These are phyloP conservation scores for Collybiopsis confluens DNA, from an alignment of 768 basidiomycete species.

Conservation along the genomic window DNA sequence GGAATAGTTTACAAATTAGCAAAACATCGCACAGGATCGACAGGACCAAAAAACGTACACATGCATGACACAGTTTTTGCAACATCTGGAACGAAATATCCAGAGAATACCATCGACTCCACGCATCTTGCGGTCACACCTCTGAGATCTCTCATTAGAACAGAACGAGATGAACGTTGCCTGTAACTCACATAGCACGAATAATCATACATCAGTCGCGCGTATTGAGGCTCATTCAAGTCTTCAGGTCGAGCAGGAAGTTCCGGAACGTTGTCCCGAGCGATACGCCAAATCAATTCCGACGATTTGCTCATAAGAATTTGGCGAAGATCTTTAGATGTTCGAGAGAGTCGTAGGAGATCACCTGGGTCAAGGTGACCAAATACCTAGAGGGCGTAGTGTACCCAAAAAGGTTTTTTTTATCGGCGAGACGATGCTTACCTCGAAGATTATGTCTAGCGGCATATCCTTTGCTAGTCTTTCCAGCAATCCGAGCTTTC, in stretches of 20 bases:
- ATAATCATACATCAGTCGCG: slow-evolving; percentile 46
- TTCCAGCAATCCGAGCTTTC: background rate
- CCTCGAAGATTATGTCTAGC: background rate
- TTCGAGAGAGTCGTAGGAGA: slow-evolving; percentile 46
- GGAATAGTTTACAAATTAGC: background rate
- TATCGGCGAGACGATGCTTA: background rate
- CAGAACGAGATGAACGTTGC: slow-evolving; percentile 15
- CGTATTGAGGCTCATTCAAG: slow-evolving; percentile 48
- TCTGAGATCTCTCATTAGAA: background rate
- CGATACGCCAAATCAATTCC: slow-evolving; percentile 44
- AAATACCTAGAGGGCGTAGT: slow-evolving; percentile 45
- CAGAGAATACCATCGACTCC: no score
- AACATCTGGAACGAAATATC: slow-evolving; percentile 27
- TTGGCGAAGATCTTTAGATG: slow-evolving; percentile 42
- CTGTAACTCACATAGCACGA: slow-evolving; percentile 46
- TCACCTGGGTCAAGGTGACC: slow-evolving; percentile 46
- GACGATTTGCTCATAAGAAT: slow-evolving; percentile 44
- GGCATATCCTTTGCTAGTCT: background rate
- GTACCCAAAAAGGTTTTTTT: no score
- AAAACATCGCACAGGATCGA: background rate
- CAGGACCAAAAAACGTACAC: slow-evolving; percentile 16
- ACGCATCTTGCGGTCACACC: no score
- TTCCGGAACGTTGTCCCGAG: slow-evolving; percentile 34
- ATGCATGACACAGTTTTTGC: slow-evolving; percentile 22
- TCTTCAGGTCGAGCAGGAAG: slow-evolving; percentile 45